phyloP scores from a whole-genome alignment of 345 rosid species.

The Sonneratia caseolaris region DNA sequence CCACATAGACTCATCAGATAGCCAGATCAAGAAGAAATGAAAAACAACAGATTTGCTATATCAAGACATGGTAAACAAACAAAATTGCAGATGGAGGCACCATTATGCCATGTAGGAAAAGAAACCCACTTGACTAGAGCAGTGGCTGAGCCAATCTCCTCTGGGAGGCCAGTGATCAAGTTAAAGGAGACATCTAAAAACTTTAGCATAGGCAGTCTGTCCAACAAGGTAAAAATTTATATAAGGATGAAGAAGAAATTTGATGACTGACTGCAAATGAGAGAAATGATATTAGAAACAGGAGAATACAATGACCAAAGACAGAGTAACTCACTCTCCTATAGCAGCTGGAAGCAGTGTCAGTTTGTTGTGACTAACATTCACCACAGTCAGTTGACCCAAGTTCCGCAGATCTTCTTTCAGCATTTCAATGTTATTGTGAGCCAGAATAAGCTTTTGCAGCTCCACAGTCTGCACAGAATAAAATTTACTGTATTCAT shows the following conservation, averaged over 20 bases:
- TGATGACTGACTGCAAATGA: neutral
- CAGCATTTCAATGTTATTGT: slow-evolving; percentile 61
- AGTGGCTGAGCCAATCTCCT: slow-evolving; percentile 66
- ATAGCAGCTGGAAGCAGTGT: slow-evolving; percentile 61
- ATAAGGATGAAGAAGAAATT: neutral
- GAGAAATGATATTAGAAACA: neutral
- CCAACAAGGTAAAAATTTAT: slow-evolving; percentile 3
- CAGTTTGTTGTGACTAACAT: slow-evolving; percentile 75
- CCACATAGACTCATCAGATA: neutral
- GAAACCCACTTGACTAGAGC: slow-evolving; percentile 76
- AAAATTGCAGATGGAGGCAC: neutral
- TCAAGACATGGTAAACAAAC: neutral
- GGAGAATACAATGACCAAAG: neutral
- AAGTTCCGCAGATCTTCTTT: slow-evolving; percentile 72
- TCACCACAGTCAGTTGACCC: slow-evolving; percentile 50
- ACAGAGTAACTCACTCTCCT: slow-evolving; percentile 57
- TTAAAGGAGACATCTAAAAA: slow-evolving; percentile 76
- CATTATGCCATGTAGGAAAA: neutral
- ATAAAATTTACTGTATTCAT: neutral
- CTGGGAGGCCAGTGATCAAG: slow-evolving; percentile 51
- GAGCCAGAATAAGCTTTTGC: slow-evolving; percentile 87
- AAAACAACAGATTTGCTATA: neutral
- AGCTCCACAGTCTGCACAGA: slow-evolving; percentile 67
- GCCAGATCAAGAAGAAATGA: neutral
- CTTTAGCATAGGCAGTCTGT: slow-evolving; percentile 75